Conservation (phyloP, 768 basidiomycete genomes). For the Mycena rosella region DNA sequence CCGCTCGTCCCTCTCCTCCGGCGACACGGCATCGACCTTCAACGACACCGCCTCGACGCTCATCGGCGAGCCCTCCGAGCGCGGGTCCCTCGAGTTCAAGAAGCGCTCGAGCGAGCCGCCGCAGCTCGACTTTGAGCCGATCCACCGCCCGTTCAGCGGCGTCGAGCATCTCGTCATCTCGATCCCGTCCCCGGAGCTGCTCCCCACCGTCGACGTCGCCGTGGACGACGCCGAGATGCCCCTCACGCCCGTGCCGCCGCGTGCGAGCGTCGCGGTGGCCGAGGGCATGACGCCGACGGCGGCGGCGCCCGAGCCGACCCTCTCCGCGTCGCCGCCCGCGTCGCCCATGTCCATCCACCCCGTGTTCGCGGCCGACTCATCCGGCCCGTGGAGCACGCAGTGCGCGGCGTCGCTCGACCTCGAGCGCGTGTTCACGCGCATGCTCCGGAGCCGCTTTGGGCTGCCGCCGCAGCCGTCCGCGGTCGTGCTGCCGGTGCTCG, state of each 20-base stretch:
- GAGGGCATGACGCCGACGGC: background rate
- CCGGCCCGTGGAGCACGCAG: slow-evolving; percentile 28
- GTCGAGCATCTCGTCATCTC: slow-evolving; percentile 35
- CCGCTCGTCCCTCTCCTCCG: slow-evolving; percentile 13
- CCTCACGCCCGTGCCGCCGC: slow-evolving; percentile 23
- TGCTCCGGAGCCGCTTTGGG: slow-evolving; percentile 52
- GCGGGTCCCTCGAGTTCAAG: slow-evolving; percentile 25
- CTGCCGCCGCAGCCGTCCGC: slow-evolving; percentile 51
- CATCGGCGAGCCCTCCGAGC: slow-evolving; percentile 32
- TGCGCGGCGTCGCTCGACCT: slow-evolving; percentile 37
- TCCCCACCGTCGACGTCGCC: slow-evolving; percentile 20
- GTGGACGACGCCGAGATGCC: slow-evolving; percentile 16
- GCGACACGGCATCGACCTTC: slow-evolving; percentile 9
- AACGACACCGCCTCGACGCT: slow-evolving; percentile 35
- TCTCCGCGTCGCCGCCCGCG: slow-evolving; percentile 16
- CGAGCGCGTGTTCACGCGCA: slow-evolving; percentile 56
- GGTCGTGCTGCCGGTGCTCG: slow-evolving; percentile 44
- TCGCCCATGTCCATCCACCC: slow-evolving; percentile 31
- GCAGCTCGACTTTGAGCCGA: slow-evolving; percentile 16
- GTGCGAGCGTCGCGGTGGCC: background rate
- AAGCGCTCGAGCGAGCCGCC: background rate
- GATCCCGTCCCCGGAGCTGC: slow-evolving; percentile 29
- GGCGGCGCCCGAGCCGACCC: background rate
- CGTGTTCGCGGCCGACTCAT: slow-evolving; percentile 6
- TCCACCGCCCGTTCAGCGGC: slow-evolving; percentile 32